A percentile compares a stretch with the other conserved stretches of the same genome.
These are phyloP conservation scores for Backusella psychrophila DNA, from an alignment of 192 early-diverging fungal genomes.

Conservation along the genomic window DNA sequence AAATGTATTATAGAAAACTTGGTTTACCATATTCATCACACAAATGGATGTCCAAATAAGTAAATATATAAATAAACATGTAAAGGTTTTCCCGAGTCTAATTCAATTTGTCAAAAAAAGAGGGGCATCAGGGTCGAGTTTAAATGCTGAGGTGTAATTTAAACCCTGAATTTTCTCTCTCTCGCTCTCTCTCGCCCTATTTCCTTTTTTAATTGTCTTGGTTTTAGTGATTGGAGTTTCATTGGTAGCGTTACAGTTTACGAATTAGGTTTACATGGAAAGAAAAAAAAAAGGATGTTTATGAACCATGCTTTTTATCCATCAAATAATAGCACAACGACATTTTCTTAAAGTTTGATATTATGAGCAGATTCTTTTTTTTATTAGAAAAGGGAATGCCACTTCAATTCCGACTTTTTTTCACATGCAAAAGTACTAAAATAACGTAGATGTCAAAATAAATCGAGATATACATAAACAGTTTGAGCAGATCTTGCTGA, in stretches of 20 bases:
- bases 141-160: neutral
- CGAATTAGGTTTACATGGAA: neutral
- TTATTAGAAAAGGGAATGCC: no score
- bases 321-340: no score
- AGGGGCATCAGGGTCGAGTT: neutral
- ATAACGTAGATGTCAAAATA: neutral
- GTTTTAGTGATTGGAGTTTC: neutral
- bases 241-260: neutral
- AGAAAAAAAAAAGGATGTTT: neutral
- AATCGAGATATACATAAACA: no score
- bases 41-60: neutral
- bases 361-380: no score
- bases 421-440: no score
- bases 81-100: neutral
- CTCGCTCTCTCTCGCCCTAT: no score
- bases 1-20: no score
- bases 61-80: neutral
- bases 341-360: no score
- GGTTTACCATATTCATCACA: no score
- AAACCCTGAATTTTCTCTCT: neutral
- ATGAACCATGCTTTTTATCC: no score
- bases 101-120: neutral
- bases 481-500: neutral
- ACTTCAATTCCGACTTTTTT: neutral
- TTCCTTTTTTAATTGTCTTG: neutral